Base-by-base conservation (phyloP, 139 green algal genomes). In the Diplosphaera chodatii region DNA sequence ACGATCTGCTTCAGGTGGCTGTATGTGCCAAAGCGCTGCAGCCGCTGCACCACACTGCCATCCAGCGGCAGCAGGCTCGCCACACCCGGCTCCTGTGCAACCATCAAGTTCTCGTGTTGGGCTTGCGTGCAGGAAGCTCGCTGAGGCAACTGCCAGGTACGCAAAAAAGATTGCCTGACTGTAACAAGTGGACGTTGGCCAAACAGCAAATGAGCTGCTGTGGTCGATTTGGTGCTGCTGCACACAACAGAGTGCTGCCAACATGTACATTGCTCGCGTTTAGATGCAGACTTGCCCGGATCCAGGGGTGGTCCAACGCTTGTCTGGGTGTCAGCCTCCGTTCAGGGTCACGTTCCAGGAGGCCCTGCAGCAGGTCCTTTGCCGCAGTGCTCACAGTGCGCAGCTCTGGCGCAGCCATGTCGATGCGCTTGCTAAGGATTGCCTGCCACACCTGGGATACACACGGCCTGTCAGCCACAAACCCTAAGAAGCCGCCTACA, bases 11-110 rank as follows among this genome's bases (percentile, higher is more conserved):
- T 97, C 37, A 97, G 79, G 32, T 88, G 83, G 29, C 85, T 87
- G 72, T 95, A 96, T 0, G 91, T 97, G 29, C 85, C 90, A 84
- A 95, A 96, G 67, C 91, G 90, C 84, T 97, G 92, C 77, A 97
- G 85, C 27, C 92, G 81, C 84, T 96, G 90, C 55, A 88, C 85
- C 64, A 94, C 89, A 27, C 74, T 90, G 63, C 86, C 86, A 62
- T 82, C 66, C 34, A 85, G 67, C 16, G 68, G 64, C 25, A 40
- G 55, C 62, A 59, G 13, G 48, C 48, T 65, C 30, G 31, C 22
- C n/a, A 32, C 59, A 32, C 59, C 67, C 23, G 28, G 37, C 67
- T 72, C 67, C 67, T 37, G 66, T 25, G 55, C 31, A 30, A 63
- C 59, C 32, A 27, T 71, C 66, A 71, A 25, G 25, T 27, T 33